Base-by-base conservation (phyloP, 2,329 filamentous ascomycete genomes). In the Curvularia verruculosa region DNA sequence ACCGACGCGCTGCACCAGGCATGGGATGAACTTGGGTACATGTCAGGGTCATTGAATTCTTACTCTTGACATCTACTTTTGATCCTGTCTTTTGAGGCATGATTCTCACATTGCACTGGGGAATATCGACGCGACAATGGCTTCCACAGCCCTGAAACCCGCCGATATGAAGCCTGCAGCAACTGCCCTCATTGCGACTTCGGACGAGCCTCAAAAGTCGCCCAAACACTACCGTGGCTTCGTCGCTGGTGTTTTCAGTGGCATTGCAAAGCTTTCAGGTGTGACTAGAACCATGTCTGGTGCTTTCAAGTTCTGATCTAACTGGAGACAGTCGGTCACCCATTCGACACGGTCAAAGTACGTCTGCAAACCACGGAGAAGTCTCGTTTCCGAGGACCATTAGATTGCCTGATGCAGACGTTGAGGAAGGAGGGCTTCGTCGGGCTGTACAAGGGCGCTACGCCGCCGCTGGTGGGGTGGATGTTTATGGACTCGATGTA, bases 281-380 rank as follows among this genome's bases (percentile, higher is more conserved):
- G 78, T 67, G 84, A 15, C 46, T 9, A 19, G 19, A 23, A 48
- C 12, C 15, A n/a, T 18, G n/a, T 29, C 49, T 31, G n/a, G n/a
- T 24, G 45, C 43, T 10, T 26, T 56, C 36, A 7, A 36, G 24
- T 29, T 36, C 47, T 34, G 45, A 39, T 59, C 64, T 69, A 56
- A 69, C 58, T 48, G 49, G 31, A 10, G 6, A 47, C 52, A 86
- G 81, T 85, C 62, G 86, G 86, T 28, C 86, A 88, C 77, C 86
- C 86, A 78, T 98, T 99, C 80, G 95, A 99, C 78, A 98, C 95
- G 0, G 87, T 99, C 76, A 99, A 99, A 79, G 94, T 98, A 52
- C 91, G 95, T 29, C 83, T 99, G 18, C 95, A 99, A 76, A 98
- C 94, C 2, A 92, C 91, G 28, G 83, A 89, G 66, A 77, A 84